Conservation (phyloP, 345 rosid species). For the Xanthoceras sorbifolium region DNA sequence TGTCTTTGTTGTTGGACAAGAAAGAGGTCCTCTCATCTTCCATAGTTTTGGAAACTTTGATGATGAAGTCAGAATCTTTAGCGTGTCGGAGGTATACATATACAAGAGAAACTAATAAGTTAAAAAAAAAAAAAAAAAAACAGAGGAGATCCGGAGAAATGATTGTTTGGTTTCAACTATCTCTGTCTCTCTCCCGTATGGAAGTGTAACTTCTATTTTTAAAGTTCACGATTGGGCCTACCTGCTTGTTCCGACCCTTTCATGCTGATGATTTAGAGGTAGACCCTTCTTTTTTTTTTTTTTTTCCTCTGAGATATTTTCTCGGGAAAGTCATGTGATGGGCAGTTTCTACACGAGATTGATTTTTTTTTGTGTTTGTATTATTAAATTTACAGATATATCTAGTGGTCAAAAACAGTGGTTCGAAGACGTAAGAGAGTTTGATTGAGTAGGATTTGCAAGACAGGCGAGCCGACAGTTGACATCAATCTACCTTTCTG, state of each 20-base stretch:
- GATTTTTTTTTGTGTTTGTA: neutral
- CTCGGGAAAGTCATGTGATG: neutral
- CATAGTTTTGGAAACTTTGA: conserved; percentile 35
- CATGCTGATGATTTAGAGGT: neutral
- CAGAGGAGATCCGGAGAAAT: neutral
- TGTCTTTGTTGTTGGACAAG: conserved; percentile 14
- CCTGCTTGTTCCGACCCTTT: neutral
- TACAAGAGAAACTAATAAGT: neutral
- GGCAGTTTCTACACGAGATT: neutral
- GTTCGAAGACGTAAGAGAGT: neutral
- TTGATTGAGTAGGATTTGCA: neutral
- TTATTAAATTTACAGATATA: no score
- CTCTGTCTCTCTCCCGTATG: no score
- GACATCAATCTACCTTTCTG: neutral
- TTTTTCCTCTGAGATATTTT: no score
- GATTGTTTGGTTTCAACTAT: neutral
- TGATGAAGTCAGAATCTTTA: conserved; percentile 9
- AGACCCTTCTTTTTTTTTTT: neutral
- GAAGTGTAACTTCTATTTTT: neutral
- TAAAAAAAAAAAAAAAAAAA: no score
- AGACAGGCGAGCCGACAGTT: neutral
- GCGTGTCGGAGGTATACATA: conserved; percentile 7
- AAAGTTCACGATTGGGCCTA: neutral
- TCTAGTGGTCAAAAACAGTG: neutral
- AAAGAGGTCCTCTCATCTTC: conserved; percentile 33